phyloP scores from a whole-genome alignment of 495 filamentous ascomycete species.

The Glonium stellatum region DNA sequence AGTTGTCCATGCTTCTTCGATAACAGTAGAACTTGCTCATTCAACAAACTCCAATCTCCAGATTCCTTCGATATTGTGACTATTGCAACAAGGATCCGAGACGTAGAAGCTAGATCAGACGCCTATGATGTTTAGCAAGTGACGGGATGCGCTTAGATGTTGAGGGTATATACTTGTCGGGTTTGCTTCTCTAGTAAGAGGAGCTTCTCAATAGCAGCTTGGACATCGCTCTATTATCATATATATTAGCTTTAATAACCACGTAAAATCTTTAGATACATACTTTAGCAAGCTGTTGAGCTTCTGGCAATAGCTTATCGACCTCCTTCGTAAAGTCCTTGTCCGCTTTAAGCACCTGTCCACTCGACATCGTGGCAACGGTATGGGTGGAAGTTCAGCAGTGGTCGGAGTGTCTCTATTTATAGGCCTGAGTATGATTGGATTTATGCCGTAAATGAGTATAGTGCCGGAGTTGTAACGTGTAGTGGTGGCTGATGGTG shows the following conservation, averaged over 20 bases:
- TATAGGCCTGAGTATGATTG: no score
- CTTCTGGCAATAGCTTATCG: slow-evolving; percentile 83
- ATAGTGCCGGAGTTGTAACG: no score
- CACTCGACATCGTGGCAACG: slow-evolving; percentile 49
- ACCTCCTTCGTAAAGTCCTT: slow-evolving; percentile 83
- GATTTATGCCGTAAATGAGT: no score
- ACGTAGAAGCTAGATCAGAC: slow-evolving; percentile 91
- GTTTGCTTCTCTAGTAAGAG: slow-evolving; percentile 86
- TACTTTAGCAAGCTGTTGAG: slow-evolving; percentile 82
- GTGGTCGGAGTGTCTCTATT: not conserved
- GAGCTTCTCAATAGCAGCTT: slow-evolving; percentile 10
- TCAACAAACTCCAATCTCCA: slow-evolving; percentile 85
- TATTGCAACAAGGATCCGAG: slow-evolving; percentile 74
- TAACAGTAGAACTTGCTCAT: slow-evolving; percentile 89
- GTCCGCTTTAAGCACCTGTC: slow-evolving; percentile 55
- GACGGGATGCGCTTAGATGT: not conserved
- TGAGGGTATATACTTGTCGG: slow-evolving; percentile 61
- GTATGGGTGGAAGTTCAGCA: not conserved
- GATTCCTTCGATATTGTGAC: slow-evolving; percentile 91
- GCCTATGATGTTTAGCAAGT: slow-evolving; percentile 48
- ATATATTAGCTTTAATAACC: not conserved
- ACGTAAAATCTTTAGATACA: not conserved
- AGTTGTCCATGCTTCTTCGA: slow-evolving; percentile 99
- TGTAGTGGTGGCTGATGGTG: no score
- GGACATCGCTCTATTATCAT: not conserved